A percentile compares a stretch with the other conserved stretches of the same genome.
Conservation (phyloP, 1,139 yeast species). For the Wickerhamomyces sp. region DNA sequence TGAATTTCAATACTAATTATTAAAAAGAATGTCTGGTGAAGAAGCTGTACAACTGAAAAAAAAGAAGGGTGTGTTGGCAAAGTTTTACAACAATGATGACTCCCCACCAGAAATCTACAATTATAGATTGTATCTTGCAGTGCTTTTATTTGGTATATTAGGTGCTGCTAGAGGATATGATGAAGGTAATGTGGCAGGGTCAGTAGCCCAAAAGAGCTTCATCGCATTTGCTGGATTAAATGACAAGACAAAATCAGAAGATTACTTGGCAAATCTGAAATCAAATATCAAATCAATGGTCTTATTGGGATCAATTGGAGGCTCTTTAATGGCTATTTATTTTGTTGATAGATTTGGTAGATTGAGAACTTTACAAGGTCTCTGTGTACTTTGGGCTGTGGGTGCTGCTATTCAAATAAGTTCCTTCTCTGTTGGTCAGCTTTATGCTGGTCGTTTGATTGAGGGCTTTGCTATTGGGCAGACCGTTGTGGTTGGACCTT, state of each 20-base stretch:
- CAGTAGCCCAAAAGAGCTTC: constrained; percentile 43
- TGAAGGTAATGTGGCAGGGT: constrained; percentile 51
- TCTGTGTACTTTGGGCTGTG: constrained; percentile 30
- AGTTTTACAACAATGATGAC: constrained; percentile 22
- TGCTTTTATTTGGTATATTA: constrained; percentile 50
- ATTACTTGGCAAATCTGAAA: constrained; percentile 41
- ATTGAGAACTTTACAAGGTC: constrained; percentile 45
- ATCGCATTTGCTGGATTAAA: constrained; percentile 40
- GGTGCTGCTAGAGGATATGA: constrained; percentile 62
- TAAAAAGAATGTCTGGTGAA: background rate
- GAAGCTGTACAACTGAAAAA: background rate
- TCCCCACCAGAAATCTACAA: constrained; percentile 50
- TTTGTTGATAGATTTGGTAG: constrained; percentile 54
- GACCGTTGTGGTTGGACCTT: constrained; percentile 55
- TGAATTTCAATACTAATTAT: no score
- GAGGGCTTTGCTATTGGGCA: constrained; percentile 59
- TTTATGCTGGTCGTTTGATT: constrained; percentile 44
- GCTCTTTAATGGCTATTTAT: constrained; percentile 46
- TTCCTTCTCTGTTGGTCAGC: constrained; percentile 39
- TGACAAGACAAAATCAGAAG: constrained; percentile 34
- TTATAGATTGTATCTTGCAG: constrained; percentile 40
- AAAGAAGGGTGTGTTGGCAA: constrained; percentile 9
- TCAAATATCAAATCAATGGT: constrained; percentile 62
- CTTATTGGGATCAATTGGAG: constrained; percentile 57
- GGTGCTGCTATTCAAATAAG: constrained; percentile 32